Base-by-base conservation (phyloP, 495 filamentous ascomycete genomes). In the Sordaria brevicollis region DNA sequence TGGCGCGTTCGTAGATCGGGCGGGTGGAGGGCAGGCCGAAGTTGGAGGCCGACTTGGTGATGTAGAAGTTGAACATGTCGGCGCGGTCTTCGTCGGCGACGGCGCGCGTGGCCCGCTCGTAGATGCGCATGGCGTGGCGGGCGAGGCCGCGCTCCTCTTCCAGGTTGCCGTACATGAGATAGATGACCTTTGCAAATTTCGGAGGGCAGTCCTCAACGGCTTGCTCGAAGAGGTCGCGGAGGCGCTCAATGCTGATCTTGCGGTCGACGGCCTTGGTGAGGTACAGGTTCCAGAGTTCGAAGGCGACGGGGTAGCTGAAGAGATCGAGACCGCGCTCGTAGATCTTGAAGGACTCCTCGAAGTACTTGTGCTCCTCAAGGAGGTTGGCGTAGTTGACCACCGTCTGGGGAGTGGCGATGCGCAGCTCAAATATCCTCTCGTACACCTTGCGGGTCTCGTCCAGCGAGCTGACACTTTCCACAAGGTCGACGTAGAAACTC, bases 61-160 rank as follows among this genome's bases (percentile, higher is more conserved):
- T 97, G 84, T 98, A 99, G 78, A 97, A 97, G 78, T 97, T 94
- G 83, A 97, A 99, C 93, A 99, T 97, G 78, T 97, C 96, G 73
- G 92, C 90, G 11, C 93, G 85, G 76, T 98, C 93, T 74, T 97
- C 94, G 78, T 99, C 95, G 19, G 93, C 92, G 8, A 99, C 96
- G 17, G 95, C 93, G 4, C 95, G 91, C 19, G 95, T 98, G 33
- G 96, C 95, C 66, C 95, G 91, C 80, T 99, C 95, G 80, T 99
- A 99, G 69, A 99, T 99, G 35, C 95, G 89, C 95, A 99, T 98
- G 31, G 96, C 96, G 76, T 97, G 95, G 57, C 95, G 86, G n/a
- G 95, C 93, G 19, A 99, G 88, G 17, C 95, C 95, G 13, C 95
- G 88, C 76, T 98, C 96, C 79, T 99, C 95, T 79, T 99, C 95